Evolutionary conservation across 1,284 basidiomycete species (phyloP).

Genomic region (Trametes polyzona): DNA sequence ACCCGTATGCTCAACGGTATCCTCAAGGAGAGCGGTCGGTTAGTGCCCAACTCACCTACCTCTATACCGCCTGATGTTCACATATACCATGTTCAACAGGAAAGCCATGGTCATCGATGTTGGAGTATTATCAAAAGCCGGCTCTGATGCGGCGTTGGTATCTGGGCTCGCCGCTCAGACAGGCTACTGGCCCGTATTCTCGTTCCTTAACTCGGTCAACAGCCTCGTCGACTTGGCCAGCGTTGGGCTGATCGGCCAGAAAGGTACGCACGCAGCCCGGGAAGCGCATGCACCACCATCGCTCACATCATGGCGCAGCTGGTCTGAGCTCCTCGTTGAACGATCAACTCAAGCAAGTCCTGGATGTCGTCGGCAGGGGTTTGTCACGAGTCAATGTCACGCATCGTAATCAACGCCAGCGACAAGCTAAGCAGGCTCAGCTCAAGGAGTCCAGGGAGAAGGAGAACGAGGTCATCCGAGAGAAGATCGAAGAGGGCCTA

Average conservation of each 20-base stretch:
- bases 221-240: constrained; percentile 92
- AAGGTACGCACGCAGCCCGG: constrained; percentile 71
- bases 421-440: constrained; percentile 40
- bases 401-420: constrained; percentile 50
- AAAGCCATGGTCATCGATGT: constrained; percentile 84
- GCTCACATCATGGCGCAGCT: constrained; percentile 48
- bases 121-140: constrained; percentile 70
- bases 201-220: constrained; percentile 85
- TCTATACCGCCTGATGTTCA: background rate
- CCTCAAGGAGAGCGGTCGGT: constrained; percentile 66
- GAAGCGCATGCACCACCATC: too few relatives aligned
- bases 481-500: constrained; percentile 57
- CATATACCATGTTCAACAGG: too few relatives aligned
- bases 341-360: constrained; percentile 85
- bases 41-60: constrained; percentile 20
- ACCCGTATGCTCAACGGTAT: constrained; percentile 68
- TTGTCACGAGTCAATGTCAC: constrained; percentile 67
- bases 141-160: constrained; percentile 76
- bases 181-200: constrained; percentile 91
- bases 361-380: constrained; percentile 79
- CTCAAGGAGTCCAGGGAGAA: constrained; percentile 36
- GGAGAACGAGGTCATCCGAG: constrained; percentile 42
- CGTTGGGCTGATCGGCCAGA: constrained; percentile 93
- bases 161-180: constrained; percentile 78
- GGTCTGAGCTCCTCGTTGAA: constrained; percentile 85